Evolutionary conservation across 306 rosid genomes (phyloP).

Genomic region (Arachis hypogaea): DNA sequence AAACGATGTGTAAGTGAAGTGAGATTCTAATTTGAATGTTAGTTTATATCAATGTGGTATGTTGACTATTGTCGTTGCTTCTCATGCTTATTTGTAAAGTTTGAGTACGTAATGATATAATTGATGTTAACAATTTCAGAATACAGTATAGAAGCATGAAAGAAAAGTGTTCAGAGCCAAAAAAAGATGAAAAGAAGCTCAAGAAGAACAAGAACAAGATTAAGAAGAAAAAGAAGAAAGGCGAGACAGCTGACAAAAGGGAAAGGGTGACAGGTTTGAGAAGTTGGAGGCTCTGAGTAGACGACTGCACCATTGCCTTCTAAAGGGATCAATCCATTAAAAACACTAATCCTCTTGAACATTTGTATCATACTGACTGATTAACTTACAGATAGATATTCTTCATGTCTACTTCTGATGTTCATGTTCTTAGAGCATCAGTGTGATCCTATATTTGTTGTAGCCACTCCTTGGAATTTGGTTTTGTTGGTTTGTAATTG

Average conservation of each 20-base stretch:
- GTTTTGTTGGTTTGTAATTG: too few species aligned
- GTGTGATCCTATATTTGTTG: too few species aligned
- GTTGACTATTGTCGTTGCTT: background rate
- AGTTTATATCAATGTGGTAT: background rate
- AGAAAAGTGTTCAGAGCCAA: conserved; percentile 42
- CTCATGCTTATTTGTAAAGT: background rate
- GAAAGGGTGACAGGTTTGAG: conserved; percentile 68
- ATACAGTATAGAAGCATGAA: conserved; percentile 50
- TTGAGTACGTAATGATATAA: background rate
- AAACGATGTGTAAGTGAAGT: conserved; percentile 10
- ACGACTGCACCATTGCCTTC: conserved; percentile 39
- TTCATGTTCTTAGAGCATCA: background rate
- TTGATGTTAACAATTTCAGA: conserved; percentile 44
- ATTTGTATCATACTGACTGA: conserved; percentile 37
- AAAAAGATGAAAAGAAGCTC: too few species aligned
- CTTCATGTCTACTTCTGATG: conserved; percentile 23
- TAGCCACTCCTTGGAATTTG: too few species aligned
- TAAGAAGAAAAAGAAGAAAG: conserved; percentile 49
- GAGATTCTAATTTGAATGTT: background rate
- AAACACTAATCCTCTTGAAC: too few species aligned
- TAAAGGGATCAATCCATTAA: too few species aligned
- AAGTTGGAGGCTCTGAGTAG: conserved; percentile 82
- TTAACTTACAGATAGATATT: background rate
- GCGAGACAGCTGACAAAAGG: conserved; percentile 48
- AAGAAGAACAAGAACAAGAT: conserved; percentile 14